Conservation (phyloP, 192 early-diverging fungal species). For the Coemansia sp. region DNA sequence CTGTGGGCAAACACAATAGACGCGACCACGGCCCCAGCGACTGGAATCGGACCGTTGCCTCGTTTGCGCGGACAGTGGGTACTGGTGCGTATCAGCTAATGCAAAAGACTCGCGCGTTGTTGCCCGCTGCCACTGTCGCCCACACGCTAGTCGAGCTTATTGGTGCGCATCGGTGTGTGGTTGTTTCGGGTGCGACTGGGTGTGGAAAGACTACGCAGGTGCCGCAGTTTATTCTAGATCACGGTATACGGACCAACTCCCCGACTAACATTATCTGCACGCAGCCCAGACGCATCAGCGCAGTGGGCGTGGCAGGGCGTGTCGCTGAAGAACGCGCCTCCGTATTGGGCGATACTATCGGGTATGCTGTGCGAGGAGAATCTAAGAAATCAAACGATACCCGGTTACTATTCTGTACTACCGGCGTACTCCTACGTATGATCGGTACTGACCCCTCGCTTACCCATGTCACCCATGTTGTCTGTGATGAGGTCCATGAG, state of each 20-base stretch:
- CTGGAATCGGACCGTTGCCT: constrained; percentile 14
- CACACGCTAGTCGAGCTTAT: constrained; percentile 17
- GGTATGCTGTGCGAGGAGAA: constrained; percentile 71
- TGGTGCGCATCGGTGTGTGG: constrained; percentile 9
- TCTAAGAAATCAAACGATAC: constrained; percentile 57
- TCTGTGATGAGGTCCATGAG: constrained; percentile 93
- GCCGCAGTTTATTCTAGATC: constrained; percentile 85
- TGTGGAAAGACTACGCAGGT: constrained; percentile 73
- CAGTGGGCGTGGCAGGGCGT: constrained; percentile 65
- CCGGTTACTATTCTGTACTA: constrained; percentile 67
- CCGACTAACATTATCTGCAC: constrained; percentile 78
- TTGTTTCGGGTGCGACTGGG: constrained; percentile 53
- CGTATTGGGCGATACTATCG: constrained; percentile 32
- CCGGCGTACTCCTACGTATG: constrained; percentile 67
- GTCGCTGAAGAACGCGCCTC: constrained; percentile 63
- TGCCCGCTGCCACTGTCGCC: constrained; percentile 24
- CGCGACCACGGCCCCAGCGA: background rate
- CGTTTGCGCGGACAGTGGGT: constrained; percentile 17
- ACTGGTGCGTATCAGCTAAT: constrained; percentile 23
- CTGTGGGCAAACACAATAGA: background rate
- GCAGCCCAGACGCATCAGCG: constrained; percentile 86
- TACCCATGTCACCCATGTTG: constrained; percentile 50
- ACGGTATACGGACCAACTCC: constrained; percentile 54
- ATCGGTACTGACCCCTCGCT: constrained; percentile 30
- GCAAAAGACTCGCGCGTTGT: constrained; percentile 19